These are phyloP conservation scores for Naegleria gruberi DNA, from an alignment of 208 protist species.

Conservation along the genomic window DNA sequence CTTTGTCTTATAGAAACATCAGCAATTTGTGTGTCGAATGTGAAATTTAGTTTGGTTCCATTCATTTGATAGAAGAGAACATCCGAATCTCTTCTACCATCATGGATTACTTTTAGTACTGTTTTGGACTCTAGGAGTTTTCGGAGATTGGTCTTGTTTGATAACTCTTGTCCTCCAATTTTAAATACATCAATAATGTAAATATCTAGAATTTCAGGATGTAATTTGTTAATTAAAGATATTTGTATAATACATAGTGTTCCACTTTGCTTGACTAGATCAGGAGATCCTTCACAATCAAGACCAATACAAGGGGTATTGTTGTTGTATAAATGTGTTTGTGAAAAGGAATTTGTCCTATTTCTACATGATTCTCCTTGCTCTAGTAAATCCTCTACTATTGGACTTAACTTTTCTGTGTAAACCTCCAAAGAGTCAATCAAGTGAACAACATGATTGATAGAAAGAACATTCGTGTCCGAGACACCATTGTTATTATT, in stretches of 20 bases:
- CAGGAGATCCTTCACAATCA: constrained; percentile 1
- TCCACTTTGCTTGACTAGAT: not conserved
- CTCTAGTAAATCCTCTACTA: not conserved
- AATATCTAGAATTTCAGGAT: not conserved
- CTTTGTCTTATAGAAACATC: not conserved
- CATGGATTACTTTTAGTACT: not conserved
- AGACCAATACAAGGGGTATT: not conserved
- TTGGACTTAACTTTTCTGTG: not conserved
- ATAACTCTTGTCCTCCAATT: not conserved
- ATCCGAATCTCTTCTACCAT: not conserved
- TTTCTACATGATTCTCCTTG: not conserved
- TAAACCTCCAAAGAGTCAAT: not conserved
- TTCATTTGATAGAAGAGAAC: not conserved
- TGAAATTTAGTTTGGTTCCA: not conserved
- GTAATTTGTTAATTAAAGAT: not conserved
- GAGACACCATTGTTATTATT: too few species aligned
- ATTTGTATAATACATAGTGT: not conserved
- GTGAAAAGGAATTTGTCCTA: not conserved
- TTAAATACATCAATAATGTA: not conserved
- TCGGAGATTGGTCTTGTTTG: not conserved
- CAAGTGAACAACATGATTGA: not conserved
- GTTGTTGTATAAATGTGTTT: not conserved
- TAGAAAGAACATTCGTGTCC: not conserved
- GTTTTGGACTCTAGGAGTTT: not conserved
- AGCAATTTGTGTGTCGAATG: not conserved